Conservation (phyloP, 768 basidiomycete genomes). For the Lepiota venenata region DNA sequence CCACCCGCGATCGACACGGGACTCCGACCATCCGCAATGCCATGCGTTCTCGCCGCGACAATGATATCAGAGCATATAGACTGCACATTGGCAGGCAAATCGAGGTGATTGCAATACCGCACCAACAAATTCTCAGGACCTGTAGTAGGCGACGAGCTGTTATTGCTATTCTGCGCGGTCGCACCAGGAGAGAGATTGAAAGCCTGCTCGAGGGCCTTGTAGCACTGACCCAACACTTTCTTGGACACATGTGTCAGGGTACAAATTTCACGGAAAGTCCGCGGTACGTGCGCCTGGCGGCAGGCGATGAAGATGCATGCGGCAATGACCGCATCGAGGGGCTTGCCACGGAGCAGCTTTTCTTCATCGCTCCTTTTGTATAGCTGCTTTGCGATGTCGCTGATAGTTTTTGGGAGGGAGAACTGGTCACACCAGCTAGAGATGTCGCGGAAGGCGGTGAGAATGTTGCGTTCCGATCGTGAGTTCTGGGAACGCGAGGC, state of each 20-base stretch:
- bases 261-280: slow-evolving; percentile 96
- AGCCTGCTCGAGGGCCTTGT: slow-evolving; percentile 83
- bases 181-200: slow-evolving; percentile 88
- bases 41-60: slow-evolving; percentile 71
- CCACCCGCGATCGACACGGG: slow-evolving; percentile 99
- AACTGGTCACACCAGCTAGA: slow-evolving; percentile 95
- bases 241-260: slow-evolving; percentile 92
- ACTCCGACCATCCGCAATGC: slow-evolving; percentile 90
- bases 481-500: slow-evolving; percentile 77
- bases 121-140: slow-evolving; percentile 86
- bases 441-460: slow-evolving; percentile 89
- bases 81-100: slow-evolving; percentile 79
- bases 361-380: slow-evolving; percentile 98
- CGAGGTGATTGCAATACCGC: slow-evolving; percentile 93
- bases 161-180: slow-evolving; percentile 43
- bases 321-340: slow-evolving; percentile 89
- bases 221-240: slow-evolving; percentile 92
- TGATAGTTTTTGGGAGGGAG: slow-evolving; percentile 88
- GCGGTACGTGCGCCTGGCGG: slow-evolving; percentile 90
- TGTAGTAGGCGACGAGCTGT: slow-evolving; percentile 41
- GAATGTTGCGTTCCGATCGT: slow-evolving; percentile 81
- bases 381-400: slow-evolving; percentile 94
- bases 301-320: slow-evolving; percentile 99
- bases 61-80: slow-evolving; percentile 83
- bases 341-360: slow-evolving; percentile 87